These are phyloP conservation scores for Hylodesmum podocarpum DNA, from an alignment of 306 rosid genomes.

Conservation along the genomic window DNA sequence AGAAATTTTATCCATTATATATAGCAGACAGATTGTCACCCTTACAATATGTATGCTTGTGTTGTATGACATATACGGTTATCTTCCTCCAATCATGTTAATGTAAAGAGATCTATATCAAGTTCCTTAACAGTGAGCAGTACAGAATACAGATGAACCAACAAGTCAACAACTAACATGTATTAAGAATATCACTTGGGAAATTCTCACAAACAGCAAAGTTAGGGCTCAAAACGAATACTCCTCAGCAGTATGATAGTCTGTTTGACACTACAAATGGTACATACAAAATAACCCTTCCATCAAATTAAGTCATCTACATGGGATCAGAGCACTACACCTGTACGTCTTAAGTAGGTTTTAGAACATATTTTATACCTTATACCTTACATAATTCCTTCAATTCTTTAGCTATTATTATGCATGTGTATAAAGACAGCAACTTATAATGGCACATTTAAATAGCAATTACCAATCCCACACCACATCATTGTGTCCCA, in stretches of 20 bases:
- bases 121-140: background rate
- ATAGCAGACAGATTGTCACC: background rate
- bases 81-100: background rate
- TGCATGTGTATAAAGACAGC: background rate
- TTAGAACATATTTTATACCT: conserved; percentile 8
- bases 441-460: background rate
- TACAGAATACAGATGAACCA: background rate
- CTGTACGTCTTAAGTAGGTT: background rate
- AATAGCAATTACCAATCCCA: background rate
- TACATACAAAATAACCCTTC: too few species aligned
- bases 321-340: background rate
- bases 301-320: too few species aligned
- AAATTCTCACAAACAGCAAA: background rate
- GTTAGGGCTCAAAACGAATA: background rate
- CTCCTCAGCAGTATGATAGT: too few species aligned
- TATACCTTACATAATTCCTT: background rate
- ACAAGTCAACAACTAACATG: background rate
- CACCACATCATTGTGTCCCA: background rate
- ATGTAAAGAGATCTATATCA: background rate
- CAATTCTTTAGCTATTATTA: background rate
- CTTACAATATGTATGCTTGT: background rate
- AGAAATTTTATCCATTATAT: background rate
- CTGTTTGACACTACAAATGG: too few species aligned
- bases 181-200: background rate
- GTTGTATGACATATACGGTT: background rate